These are phyloP conservation scores for Colletotrichum siamense DNA, from an alignment of 2,329 filamentous ascomycete genomes.

Conservation along the genomic window DNA sequence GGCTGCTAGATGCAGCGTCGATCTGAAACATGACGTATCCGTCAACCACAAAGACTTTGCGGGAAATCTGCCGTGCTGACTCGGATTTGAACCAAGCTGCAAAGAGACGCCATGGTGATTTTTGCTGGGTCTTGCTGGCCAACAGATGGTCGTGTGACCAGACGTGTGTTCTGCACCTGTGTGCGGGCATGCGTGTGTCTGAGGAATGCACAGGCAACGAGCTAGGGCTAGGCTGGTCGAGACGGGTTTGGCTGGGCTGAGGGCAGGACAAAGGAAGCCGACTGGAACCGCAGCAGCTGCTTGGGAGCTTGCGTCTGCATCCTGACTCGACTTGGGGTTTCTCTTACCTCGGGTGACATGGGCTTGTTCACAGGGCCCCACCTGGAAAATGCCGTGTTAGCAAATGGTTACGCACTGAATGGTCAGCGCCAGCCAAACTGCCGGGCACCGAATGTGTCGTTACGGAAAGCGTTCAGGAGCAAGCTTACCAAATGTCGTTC, in stretches of 20 bases:
- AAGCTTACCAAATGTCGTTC: constrained; percentile 82
- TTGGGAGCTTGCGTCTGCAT: neutral
- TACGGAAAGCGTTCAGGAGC: neutral
- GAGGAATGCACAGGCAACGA: neutral
- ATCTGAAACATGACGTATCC: constrained; percentile 18
- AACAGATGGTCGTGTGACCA: constrained; percentile 1
- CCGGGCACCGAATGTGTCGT: neutral
- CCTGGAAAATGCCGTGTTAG: constrained; percentile 37
- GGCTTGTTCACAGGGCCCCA: constrained; percentile 99
- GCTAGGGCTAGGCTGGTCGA: neutral
- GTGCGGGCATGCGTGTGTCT: neutral
- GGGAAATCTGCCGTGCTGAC: neutral
- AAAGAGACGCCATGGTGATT: neutral
- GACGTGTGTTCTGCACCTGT: neutral
- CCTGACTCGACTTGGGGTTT: constrained; percentile 8
- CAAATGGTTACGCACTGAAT: constrained; percentile 10
- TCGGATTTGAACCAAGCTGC: neutral
- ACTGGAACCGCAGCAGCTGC: neutral
- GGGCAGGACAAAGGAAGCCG: constrained; percentile 16
- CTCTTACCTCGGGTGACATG: constrained; percentile 92
- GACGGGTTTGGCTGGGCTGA: neutral
- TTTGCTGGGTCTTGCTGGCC: neutral
- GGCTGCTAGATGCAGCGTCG: neutral
- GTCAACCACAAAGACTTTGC: neutral
- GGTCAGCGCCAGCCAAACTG: neutral